These are phyloP conservation scores for Podospora bellae-mahoneyi DNA, from an alignment of 495 filamentous ascomycete genomes.

Conservation along the genomic window DNA sequence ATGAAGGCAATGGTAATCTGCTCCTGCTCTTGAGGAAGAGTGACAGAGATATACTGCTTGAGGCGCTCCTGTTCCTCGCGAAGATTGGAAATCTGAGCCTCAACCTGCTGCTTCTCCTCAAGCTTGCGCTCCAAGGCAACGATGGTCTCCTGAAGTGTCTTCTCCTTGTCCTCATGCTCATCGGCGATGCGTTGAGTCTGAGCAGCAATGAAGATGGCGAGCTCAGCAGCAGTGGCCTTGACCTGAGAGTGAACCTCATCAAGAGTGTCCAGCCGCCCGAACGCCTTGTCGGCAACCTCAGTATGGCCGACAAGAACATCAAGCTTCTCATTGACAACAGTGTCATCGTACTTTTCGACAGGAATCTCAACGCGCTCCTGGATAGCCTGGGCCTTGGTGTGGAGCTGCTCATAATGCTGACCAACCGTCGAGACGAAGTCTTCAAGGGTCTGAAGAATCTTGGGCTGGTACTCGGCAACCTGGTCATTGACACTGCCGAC, in stretches of 20 bases:
- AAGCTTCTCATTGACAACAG: conserved; percentile 74
- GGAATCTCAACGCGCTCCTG: conserved; percentile 54
- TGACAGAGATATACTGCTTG: conserved; percentile 37
- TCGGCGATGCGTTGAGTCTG: conserved; percentile 77
- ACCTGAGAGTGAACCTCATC: conserved; percentile 90
- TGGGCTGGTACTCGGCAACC: conserved; percentile 75
- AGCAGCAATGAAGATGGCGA: conserved; percentile 77
- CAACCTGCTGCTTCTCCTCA: conserved; percentile 76
- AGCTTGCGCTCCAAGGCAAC: conserved; percentile 73
- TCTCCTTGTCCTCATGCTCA: conserved; percentile 74
- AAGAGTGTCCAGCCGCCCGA: conserved; percentile 67
- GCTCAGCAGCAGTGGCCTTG: conserved; percentile 75
- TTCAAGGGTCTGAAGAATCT: conserved; percentile 75
- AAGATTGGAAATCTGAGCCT: conserved; percentile 62
- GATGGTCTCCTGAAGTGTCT: conserved; percentile 75
- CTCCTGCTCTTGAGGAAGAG: conserved; percentile 54
- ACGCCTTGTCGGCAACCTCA: conserved; percentile 51
- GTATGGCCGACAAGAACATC: conserved; percentile 74
- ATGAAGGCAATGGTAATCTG: conserved; percentile 31
- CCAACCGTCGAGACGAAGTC: conserved; percentile 77
- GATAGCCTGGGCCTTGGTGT: conserved; percentile 43
- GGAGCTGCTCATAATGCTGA: conserved; percentile 74
- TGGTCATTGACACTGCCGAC: conserved; percentile 74
- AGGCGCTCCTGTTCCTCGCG: conserved; percentile 39
- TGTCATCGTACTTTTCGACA: conserved; percentile 56